A percentile compares a stretch with the other conserved stretches of the same genome.
Evolutionary conservation across 2,329 filamentous ascomycete genomes (phyloP).

Genomic region (Nigrograna mackinnonii): DNA sequence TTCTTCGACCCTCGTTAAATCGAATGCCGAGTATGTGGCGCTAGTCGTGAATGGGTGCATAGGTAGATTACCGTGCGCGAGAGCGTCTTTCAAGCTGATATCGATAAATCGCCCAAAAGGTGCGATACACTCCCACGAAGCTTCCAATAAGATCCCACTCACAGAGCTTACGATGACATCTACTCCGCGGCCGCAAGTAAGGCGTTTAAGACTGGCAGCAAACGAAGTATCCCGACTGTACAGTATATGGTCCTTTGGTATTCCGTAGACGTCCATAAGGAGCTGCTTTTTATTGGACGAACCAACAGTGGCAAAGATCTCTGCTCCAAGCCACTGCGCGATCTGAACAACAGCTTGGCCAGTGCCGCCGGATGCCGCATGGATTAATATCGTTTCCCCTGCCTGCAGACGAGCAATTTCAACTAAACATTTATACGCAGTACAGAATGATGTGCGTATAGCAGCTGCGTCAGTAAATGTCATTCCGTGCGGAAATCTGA

Average conservation of each 20-base stretch:
- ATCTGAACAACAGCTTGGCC: conserved; percentile 15
- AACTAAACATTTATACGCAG: conserved; percentile 17
- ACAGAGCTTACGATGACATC: conserved; percentile 5
- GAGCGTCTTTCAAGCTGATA: conserved; percentile 2
- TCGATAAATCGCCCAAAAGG: conserved; percentile 26
- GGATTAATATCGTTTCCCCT: conserved; percentile 28
- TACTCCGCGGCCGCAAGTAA: conserved; percentile 1
- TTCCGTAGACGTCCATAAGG: conserved; percentile 13
- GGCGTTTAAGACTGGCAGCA: not conserved
- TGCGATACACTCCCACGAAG: conserved; percentile 26
- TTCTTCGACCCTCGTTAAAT: conserved; percentile 45
- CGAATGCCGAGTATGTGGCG: conserved; percentile 15
- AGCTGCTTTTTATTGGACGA: conserved; percentile 5
- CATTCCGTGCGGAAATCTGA: conserved; percentile 16
- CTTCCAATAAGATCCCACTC: conserved; percentile 14
- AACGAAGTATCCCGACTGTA: conserved; percentile 1
- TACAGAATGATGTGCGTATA: conserved; percentile 6
- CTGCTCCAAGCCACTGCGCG: conserved; percentile 6
- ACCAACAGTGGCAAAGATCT: conserved; percentile 20
- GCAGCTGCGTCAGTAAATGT: conserved; percentile 21
- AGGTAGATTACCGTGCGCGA: not conserved
- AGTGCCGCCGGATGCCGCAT: conserved; percentile 17
- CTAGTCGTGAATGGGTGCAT: conserved; percentile 1
- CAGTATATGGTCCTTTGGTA: conserved; percentile 17
- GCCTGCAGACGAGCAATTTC: conserved; percentile 19